Conservation (phyloP, 2,329 filamentous ascomycete genomes). For the Erysiphe neolycopersici region DNA sequence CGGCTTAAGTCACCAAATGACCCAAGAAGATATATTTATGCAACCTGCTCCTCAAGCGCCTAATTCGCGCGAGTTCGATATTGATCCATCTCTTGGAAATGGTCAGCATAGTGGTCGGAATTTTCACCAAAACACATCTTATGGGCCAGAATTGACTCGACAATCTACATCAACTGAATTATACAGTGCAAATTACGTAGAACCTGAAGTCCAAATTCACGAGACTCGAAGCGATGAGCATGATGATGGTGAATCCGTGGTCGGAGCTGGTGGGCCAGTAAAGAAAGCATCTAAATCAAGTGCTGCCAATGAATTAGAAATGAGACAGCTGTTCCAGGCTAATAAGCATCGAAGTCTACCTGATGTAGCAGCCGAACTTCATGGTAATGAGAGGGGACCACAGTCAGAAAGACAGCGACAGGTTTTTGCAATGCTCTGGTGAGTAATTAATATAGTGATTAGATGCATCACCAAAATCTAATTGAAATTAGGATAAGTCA, state of each 20-base stretch:
- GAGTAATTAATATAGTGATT: slow-evolving; percentile 13
- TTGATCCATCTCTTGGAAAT: slow-evolving; percentile 23
- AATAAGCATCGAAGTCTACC: slow-evolving; percentile 41
- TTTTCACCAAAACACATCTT: slow-evolving; percentile 18
- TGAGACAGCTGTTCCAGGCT: slow-evolving; percentile 45
- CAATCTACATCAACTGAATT: slow-evolving; percentile 28
- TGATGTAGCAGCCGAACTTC: slow-evolving; percentile 49
- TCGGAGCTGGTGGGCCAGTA: slow-evolving; percentile 19
- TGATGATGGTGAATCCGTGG: slow-evolving; percentile 27
- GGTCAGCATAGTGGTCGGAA: slow-evolving; percentile 19
- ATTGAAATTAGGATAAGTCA: slow-evolving; percentile 34
- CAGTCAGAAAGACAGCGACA: slow-evolving; percentile 65
- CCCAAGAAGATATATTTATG: slow-evolving; percentile 31
- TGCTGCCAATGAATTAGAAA: slow-evolving; percentile 57
- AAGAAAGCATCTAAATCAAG: slow-evolving; percentile 38
- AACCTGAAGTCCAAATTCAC: slow-evolving; percentile 30
- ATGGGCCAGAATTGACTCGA: slow-evolving; percentile 14
- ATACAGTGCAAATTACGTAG: slow-evolving; percentile 27
- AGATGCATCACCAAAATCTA: background rate
- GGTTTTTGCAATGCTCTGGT: slow-evolving; percentile 77
- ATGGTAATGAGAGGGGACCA: slow-evolving; percentile 53
- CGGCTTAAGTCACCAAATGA: slow-evolving; percentile 16
- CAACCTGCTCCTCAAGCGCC: slow-evolving; percentile 29
- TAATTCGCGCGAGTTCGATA: slow-evolving; percentile 20
- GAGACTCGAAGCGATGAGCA: slow-evolving; percentile 27